phyloP scores from a whole-genome alignment of 768 basidiomycete species.

The Dentipellis fragilis region DNA sequence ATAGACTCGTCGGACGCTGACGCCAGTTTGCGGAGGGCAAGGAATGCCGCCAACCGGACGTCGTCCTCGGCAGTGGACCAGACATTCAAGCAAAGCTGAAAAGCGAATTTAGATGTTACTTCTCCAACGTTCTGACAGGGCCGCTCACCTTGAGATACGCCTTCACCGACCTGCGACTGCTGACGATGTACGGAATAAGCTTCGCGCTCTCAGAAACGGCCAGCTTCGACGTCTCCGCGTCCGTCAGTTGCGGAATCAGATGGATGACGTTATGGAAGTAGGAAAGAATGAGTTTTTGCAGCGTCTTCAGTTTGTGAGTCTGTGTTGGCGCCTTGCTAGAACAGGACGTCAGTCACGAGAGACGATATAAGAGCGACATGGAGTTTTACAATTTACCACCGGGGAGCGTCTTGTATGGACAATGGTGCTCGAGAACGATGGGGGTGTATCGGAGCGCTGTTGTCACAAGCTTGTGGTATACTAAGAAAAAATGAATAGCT shows the following conservation, averaged over 20 bases:
- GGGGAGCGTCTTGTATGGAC: slow-evolving; percentile 74
- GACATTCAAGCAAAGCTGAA: slow-evolving; percentile 67
- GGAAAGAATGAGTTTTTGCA: slow-evolving; percentile 82
- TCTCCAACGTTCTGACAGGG: neutral
- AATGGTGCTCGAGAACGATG: slow-evolving; percentile 75
- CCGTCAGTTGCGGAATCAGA: slow-evolving; percentile 65
- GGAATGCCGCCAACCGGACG: slow-evolving; percentile 76
- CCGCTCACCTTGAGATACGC: slow-evolving; percentile 69
- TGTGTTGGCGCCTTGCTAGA: slow-evolving; percentile 77
- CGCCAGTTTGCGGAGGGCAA: slow-evolving; percentile 75
- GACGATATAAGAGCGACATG: neutral
- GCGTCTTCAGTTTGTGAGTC: slow-evolving; percentile 67
- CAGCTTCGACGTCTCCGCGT: slow-evolving; percentile 53
- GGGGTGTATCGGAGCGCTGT: slow-evolving; percentile 88
- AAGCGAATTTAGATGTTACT: too few species aligned
- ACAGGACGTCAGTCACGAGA: slow-evolving; percentile 2
- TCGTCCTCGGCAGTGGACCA: slow-evolving; percentile 80
- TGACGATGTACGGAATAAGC: slow-evolving; percentile 79
- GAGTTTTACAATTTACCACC: slow-evolving; percentile 77
- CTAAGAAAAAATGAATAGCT: slow-evolving; percentile 29
- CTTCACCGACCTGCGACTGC: slow-evolving; percentile 77
- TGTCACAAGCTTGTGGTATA: slow-evolving; percentile 88
- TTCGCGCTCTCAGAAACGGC: slow-evolving; percentile 81
- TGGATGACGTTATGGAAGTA: slow-evolving; percentile 84
- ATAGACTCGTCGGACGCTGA: slow-evolving; percentile 70